A percentile compares a stretch with the other conserved stretches of the same genome.
Evolutionary conservation across 2,329 filamentous ascomycete species (phyloP).

Genomic region (Talaromyces piceae): DNA sequence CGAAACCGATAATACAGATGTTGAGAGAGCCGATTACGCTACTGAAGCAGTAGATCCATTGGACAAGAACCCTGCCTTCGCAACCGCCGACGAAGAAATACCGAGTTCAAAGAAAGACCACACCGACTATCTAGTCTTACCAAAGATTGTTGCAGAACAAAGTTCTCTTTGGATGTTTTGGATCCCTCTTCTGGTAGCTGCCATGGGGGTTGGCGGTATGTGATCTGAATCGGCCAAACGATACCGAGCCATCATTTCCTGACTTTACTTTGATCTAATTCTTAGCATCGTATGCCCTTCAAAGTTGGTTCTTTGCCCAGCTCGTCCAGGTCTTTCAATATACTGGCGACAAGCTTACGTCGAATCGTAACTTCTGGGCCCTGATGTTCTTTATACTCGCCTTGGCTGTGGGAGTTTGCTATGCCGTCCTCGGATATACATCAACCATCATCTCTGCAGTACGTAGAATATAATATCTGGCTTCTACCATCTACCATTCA

Average conservation of each 20-base stretch:
- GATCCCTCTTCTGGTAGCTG: not conserved
- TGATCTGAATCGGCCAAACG: too few species aligned
- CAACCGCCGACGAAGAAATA: not conserved
- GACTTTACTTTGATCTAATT: not conserved
- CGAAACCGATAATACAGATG: not conserved
- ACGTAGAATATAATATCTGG: slow-evolving; percentile 13
- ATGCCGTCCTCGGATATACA: slow-evolving; percentile 39
- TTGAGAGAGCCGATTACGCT: not conserved
- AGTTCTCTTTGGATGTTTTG: not conserved
- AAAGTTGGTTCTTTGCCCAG: slow-evolving; percentile 41
- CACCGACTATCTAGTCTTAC: not conserved
- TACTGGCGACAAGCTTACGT: slow-evolving; percentile 28
- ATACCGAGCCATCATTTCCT: not conserved
- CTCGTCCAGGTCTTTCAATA: slow-evolving; percentile 43
- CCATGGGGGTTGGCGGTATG: slow-evolving; percentile 1
- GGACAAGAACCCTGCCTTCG: not conserved
- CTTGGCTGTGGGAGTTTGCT: slow-evolving; percentile 39
- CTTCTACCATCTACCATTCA: not conserved
- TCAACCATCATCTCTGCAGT: slow-evolving; percentile 42
- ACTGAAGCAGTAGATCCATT: not conserved
- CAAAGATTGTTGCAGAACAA: not conserved
- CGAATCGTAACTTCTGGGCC: slow-evolving; percentile 44
- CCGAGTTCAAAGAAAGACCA: not conserved
- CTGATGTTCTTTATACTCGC: slow-evolving; percentile 52
- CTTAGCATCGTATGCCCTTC: slow-evolving; percentile 25